Evolutionary conservation across 139 green algal species (phyloP), one percentile per base, ranked within the genome.

Genomic region (Tetraselmis chui): DNA sequence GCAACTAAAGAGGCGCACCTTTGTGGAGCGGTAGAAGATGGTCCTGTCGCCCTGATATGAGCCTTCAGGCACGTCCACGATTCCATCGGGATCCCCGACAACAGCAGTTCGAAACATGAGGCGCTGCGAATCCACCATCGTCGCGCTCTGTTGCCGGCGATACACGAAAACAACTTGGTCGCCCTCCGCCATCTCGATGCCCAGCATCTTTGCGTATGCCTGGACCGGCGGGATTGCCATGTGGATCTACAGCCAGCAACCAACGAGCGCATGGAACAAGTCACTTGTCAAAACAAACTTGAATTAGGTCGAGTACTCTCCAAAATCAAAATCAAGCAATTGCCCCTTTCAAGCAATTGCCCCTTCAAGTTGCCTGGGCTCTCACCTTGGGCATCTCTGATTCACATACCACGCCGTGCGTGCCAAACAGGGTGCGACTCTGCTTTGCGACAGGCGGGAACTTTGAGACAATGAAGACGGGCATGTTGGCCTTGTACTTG

Each of bases 1-100:
- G 59, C n/a, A n/a, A n/a, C n/a, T n/a, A n/a, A n/a, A n/a, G n/a
- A n/a, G 45, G n/a, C 86, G 82, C 1, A 90, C 82, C 85, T 92
- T 92, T 30, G 88, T 92, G 32, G 85, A 89, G 74, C 87, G 87
- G 84, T 87, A 87, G 82, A 88, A 87, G 25, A 87, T 58, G 29
- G 81, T 81, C 24, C 59, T 77, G 32, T 83, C 59, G 30, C 84
- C 84, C 1, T 59, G 32, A 78, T 87, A 87, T 25, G n/a, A 29
- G 1, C 80, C 83, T 77, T 83, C 30, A 0, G 1, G 28, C 0
- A 83, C 79, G n/a, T 84, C 85, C 11, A 84, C 67, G 18, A 76
- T 11, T 30, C 82, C 79, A 28, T 25, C 45, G 23, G n/a, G 58
- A 59, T 80, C 32, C 32, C 86, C 86, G 31, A 87, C 31, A 26